Base-by-base conservation (phyloP, 1,284 basidiomycete genomes). In the Moniliella sp. region DNA sequence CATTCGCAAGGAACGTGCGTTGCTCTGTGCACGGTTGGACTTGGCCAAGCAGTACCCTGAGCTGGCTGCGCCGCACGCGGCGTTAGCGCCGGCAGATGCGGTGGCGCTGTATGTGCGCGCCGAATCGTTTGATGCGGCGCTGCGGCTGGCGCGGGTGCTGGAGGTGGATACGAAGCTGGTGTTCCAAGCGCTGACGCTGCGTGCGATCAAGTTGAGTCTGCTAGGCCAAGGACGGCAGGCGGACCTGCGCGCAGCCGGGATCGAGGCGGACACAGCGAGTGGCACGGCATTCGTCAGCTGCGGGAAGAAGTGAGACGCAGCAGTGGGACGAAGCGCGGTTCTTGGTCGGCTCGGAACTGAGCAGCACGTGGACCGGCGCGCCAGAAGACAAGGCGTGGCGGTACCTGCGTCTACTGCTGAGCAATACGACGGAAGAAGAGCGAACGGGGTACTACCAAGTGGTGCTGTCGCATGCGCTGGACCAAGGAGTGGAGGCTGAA, bases 121-220 rank as follows among this genome's bases (percentile, higher is more conserved):
- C 33, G 78, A 76, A 43, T 69, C 72, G 43, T 86, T 78, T 58
- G 78, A 77, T 46, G 65, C 71, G 31, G 88, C 88, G 1, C 72
- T 86, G 62, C 62, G 72, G 5, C 71, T 74, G 15, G 86, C 81
- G 0, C 70, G 72, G 21, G 72, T 70, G 32, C 69, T 93, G 25
- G 66, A 70, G 16, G 73, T 84, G 16, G 83, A 93, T 61, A 78
- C 88, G 76, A 72, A 73, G 2, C 75, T 80, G 43, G 57, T 88
- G 14, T 93, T 94, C 56, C 68, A 71, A 25, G 70, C 73, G 36
- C 64, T 97, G 31, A 74, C 83, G 0, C 66, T 66, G 16, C 64
- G 91, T 1, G 42, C 40, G 11, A 39, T 55, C 7, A 15, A 18
- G 9, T 18, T 14, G 16, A 21, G 13, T 13, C 18, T 31, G 29